Evolutionary conservation across 2,329 filamentous ascomycete genomes (phyloP).

Genomic region (Aspergillus ruber): DNA sequence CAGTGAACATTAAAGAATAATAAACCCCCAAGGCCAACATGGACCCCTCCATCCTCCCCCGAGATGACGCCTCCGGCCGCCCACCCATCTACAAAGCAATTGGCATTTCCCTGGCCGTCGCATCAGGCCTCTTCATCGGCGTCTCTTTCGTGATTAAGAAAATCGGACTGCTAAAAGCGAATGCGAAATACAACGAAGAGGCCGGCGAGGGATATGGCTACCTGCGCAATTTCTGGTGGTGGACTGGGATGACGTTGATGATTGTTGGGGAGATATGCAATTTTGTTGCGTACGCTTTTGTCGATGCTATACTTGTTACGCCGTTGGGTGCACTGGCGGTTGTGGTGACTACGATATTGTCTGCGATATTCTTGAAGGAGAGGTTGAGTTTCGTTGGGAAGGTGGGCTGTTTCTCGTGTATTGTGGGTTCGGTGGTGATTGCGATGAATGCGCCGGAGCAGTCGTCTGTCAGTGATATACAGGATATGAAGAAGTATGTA

Average conservation of each 20-base stretch:
- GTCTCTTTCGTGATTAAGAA: conserved; percentile 95
- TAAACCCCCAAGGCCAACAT: conserved; percentile 22
- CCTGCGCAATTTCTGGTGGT: conserved; percentile 92
- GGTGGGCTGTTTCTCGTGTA: conserved; percentile 90
- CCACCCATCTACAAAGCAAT: conserved; percentile 71
- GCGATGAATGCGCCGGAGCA: conserved; percentile 86
- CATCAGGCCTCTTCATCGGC: conserved; percentile 88
- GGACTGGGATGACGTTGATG: conserved; percentile 93
- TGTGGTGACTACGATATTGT: conserved; percentile 84
- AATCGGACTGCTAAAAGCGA: conserved; percentile 80
- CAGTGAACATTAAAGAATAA: conserved; percentile 6
- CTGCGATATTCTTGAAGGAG: conserved; percentile 93
- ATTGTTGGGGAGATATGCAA: conserved; percentile 95
- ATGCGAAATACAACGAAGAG: conserved; percentile 92
- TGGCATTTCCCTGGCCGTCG: conserved; percentile 77
- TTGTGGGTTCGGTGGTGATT: conserved; percentile 87
- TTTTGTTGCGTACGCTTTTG: conserved; percentile 94
- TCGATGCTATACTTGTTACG: conserved; percentile 91
- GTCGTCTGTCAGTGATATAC: conserved; percentile 77
- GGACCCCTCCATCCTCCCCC: conserved; percentile 33
- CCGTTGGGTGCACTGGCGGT: conserved; percentile 86
- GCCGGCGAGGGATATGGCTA: conserved; percentile 97
- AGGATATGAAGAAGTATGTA: conserved; percentile 86
- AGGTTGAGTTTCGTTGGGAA: conserved; percentile 92
- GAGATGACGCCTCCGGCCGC: conserved; percentile 9